Percentiles rank a stretch among this genome's conserved stretches.
These are phyloP conservation scores for Pelargonium citronellum DNA, from an alignment of 441 rosid genomes.

Conservation along the genomic window DNA sequence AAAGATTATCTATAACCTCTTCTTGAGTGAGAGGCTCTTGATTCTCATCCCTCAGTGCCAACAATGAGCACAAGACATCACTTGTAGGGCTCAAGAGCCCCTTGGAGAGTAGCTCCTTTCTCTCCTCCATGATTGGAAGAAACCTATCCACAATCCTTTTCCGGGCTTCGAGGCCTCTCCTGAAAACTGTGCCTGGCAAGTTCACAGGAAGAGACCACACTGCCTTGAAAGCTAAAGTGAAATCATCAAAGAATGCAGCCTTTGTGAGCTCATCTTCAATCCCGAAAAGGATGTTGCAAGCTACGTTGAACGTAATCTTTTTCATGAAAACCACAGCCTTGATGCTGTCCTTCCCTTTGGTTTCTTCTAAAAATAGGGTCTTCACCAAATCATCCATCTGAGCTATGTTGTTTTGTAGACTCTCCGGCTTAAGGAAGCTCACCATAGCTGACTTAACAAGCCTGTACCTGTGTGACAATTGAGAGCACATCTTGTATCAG, in stretches of 20 bases:
- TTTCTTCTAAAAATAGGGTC: neutral
- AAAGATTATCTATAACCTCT: neutral
- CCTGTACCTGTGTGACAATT: neutral
- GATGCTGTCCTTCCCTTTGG: neutral
- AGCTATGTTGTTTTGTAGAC: neutral
- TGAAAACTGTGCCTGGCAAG: neutral
- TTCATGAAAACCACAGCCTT: neutral
- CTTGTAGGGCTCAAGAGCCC: conserved; percentile 3
- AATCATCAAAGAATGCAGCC: neutral
- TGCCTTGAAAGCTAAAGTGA: neutral
- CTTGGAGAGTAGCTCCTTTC: conserved; percentile 10
- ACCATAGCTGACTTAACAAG: neutral
- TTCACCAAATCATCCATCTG: neutral
- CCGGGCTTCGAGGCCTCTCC: neutral
- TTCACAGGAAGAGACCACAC: conserved; percentile 1
- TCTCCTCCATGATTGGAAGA: neutral
- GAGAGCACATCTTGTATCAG: neutral
- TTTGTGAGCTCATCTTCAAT: neutral
- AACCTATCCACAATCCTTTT: neutral
- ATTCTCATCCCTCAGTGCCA: conserved; percentile 2
- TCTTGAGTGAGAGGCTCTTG: neutral
- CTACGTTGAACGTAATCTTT: neutral
- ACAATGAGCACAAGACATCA: neutral
- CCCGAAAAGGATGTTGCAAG: neutral
- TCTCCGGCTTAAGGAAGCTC: conserved; percentile 1